Evolutionary conservation across 176 grass and related monocot genomes (phyloP), one percentile per base, ranked within the genome.

Genomic region (Aegilops bicornis): DNA sequence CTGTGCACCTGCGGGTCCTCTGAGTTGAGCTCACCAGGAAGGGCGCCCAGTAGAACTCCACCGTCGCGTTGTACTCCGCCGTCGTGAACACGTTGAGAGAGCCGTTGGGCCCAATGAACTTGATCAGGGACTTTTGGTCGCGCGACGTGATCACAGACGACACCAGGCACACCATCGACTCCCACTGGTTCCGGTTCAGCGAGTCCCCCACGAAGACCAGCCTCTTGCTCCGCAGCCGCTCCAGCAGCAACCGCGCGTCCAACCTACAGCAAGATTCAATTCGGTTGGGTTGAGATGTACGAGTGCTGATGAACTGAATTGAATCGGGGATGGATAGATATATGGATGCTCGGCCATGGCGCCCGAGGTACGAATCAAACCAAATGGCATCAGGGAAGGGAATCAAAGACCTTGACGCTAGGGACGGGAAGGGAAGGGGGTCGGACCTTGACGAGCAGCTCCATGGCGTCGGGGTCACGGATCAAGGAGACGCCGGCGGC

Each of bases 1-100:
- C 92, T 94, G 74, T 94, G 92, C 86, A 68, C 76, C 63, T 86
- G 69, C 6, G 94, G 88, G 43, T 96, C 83, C 70, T 93, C 94
- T 0, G 91, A 85, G 74, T 96, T 96, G 47, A 96, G 76, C 90
- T 75, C 36, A 96, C 89, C 36, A 98, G 91, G 87, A 98, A 98
- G 7, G 96, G 93, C 33, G 96, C 96, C 96, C 93, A 98, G 69
- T 95, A 95, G 90, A 98, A 98, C 87, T 98, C 91, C 30, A 95
- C 88, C 6, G 88, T 89, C 3, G 84, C 88, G 76, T 98, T 92
- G 85, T 95, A 98, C 9, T 88, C 90, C 90, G 89, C 58, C 17
- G 89, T 83, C 1, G 75, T 70, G 79, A 97, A 97, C 20, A 97
- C 78, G 73, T 91, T 97, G 37, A 97, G 82, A 0, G 90, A 88